Conservation (phyloP, 1,284 basidiomycete genomes). For the Bjerkandera adusta region DNA sequence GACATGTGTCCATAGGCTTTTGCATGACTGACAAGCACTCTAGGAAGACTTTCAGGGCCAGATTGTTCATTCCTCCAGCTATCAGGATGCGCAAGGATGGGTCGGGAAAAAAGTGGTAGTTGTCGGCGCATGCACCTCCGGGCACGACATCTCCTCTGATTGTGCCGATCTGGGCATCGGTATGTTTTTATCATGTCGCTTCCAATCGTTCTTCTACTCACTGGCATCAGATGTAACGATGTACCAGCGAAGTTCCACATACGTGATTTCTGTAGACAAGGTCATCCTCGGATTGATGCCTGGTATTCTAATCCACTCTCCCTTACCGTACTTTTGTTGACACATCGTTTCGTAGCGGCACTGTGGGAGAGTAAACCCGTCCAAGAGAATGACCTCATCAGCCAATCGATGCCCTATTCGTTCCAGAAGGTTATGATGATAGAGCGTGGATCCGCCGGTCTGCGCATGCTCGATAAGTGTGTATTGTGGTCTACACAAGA, state of each 20-base stretch:
- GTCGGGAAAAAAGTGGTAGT: constrained; percentile 47
- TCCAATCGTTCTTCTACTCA: neutral
- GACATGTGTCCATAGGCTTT: neutral
- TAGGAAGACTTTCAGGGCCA: constrained; percentile 43
- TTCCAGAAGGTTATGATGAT: constrained; percentile 43
- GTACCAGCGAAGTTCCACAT: constrained; percentile 62
- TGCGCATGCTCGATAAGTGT: constrained; percentile 51
- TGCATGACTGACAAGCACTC: neutral
- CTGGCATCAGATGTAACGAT: constrained; percentile 49
- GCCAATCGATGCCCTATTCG: constrained; percentile 46
- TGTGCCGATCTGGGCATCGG: constrained; percentile 44
- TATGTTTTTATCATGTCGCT: constrained; percentile 17
- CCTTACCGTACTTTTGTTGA: neutral
- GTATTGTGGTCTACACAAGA: constrained; percentile 8
- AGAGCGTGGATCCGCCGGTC: no score
- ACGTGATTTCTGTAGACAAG: constrained; percentile 53
- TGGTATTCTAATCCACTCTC: constrained; percentile 19
- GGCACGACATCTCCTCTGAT: constrained; percentile 44
- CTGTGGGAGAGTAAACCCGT: constrained; percentile 50
- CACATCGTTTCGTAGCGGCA: constrained; percentile 31
- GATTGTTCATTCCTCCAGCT: constrained; percentile 41
- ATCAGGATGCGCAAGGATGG: constrained; percentile 37
- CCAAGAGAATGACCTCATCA: constrained; percentile 49
- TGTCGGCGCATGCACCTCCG: constrained; percentile 49
- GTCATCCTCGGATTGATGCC: constrained; percentile 38